These are phyloP conservation scores for Meyerozyma elateridarum DNA, from an alignment of 1,139 yeast species.

Conservation along the genomic window DNA sequence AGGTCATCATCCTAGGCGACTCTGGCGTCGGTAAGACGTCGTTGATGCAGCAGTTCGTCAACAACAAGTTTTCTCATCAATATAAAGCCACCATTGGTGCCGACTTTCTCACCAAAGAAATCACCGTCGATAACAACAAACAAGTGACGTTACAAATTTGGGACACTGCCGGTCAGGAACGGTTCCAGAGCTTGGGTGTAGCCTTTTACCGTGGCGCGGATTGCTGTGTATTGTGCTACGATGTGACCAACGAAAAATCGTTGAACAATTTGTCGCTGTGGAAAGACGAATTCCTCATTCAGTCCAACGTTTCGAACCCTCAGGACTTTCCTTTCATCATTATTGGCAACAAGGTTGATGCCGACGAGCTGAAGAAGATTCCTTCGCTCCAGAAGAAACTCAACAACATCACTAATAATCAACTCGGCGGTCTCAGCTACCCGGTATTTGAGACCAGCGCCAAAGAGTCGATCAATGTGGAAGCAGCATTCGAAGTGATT, in stretches of 20 bases:
- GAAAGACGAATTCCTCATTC: slow-evolving; percentile 93
- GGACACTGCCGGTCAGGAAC: slow-evolving; percentile 99
- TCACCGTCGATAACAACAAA: slow-evolving; percentile 70
- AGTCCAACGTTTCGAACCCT: slow-evolving; percentile 89
- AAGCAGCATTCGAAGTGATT: slow-evolving; percentile 91
- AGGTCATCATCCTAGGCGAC: slow-evolving; percentile 93
- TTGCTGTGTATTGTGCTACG: slow-evolving; percentile 94
- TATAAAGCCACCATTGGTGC: slow-evolving; percentile 98
- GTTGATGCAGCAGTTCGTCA: slow-evolving; percentile 92
- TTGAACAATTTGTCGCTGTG: slow-evolving; percentile 86
- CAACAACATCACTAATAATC: slow-evolving; percentile 72
- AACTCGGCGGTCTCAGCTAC: slow-evolving; percentile 70
- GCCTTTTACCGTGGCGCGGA: slow-evolving; percentile 98
- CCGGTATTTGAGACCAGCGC: slow-evolving; percentile 96
- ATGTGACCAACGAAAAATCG: slow-evolving; percentile 88
- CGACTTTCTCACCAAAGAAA: slow-evolving; percentile 90
- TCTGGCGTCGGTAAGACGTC: slow-evolving; percentile 98
- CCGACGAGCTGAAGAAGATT: slow-evolving; percentile 84
- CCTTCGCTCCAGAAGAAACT: slow-evolving; percentile 78
- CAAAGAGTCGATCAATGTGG: slow-evolving; percentile 90
- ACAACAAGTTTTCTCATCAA: slow-evolving; percentile 90
- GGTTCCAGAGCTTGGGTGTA: slow-evolving; percentile 94
- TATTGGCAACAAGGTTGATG: slow-evolving; percentile 91
- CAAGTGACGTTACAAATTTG: slow-evolving; percentile 84
- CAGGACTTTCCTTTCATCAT: slow-evolving; percentile 94